phyloP scores from a whole-genome alignment of 148 eudicot species.

The Diospyros lotus region DNA sequence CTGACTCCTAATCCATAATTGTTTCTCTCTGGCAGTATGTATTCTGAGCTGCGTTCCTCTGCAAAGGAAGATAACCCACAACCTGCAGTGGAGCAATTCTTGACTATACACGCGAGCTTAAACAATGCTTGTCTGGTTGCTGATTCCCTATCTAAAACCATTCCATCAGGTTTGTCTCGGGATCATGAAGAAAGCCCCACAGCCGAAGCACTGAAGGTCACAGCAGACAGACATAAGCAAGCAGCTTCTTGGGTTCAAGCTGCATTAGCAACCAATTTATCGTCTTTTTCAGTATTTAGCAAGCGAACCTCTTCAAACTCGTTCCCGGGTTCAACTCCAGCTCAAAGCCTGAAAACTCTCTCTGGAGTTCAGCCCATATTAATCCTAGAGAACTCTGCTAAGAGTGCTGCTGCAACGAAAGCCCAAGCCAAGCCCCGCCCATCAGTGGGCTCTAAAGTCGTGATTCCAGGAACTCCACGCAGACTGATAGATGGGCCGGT shows the following conservation, averaged over 20 bases:
- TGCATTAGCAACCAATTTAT: conserved; percentile 66
- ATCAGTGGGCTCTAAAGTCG: conserved; percentile 36
- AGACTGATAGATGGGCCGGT: conserved; percentile 34
- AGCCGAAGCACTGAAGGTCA: conserved; percentile 54
- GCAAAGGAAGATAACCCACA: conserved; percentile 84
- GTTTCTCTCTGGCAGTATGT: conserved; percentile 47
- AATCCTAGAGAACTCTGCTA: conserved; percentile 55
- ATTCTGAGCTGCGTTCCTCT: conserved; percentile 58
- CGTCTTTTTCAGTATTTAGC: conserved; percentile 52
- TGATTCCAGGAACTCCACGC: conserved; percentile 37
- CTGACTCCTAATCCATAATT: not conserved
- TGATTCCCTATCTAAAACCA: conserved; percentile 51
- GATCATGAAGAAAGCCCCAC: conserved; percentile 58
- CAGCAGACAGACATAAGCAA: conserved; percentile 61
- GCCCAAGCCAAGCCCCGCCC: conserved; percentile 44
- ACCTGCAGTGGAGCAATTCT: conserved; percentile 78
- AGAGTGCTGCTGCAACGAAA: conserved; percentile 45
- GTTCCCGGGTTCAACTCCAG: conserved; percentile 24
- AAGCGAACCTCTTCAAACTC: conserved; percentile 37
- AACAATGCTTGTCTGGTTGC: conserved; percentile 45
- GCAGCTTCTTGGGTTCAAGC: conserved; percentile 86
- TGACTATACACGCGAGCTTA: conserved; percentile 59
- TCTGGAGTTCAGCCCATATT: conserved; percentile 41
- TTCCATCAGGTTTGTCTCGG: conserved; percentile 37
- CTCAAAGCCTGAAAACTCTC: conserved; percentile 30